Evolutionary conservation across 768 basidiomycete genomes (phyloP), one percentile per base, ranked within the genome.

Genomic region (Vishniacozyma victoriae): DNA sequence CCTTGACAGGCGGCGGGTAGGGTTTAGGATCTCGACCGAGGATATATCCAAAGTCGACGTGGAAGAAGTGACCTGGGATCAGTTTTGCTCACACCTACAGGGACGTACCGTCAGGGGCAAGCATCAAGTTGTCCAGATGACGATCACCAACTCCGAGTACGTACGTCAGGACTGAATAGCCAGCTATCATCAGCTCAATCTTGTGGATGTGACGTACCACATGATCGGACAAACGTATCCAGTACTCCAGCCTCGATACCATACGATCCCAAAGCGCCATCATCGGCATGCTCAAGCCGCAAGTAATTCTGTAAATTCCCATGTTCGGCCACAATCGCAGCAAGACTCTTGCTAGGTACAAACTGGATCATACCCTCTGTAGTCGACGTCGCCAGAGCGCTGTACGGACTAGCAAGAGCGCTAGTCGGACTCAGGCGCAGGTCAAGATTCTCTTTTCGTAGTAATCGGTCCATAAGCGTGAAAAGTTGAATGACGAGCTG

Each of bases 31-130:
- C 95, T 2, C 91, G 84, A 2, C 95, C 95, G 13, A 97, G 79
- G 60, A 97, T 97, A 72, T 96, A 99, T 2, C 95, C 93, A 64
- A 97, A 99, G 69, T 97, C 95, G 54, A 97, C 95, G 70, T 97
- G 93, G 76, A 96, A 97, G 79, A 96, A 96, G 68, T 96, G 91
- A 0, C 86, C 84, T 85, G 54, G 1, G 44, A 33, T 41, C 15
- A 36, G 27, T 4, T 13, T 13, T 27, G 33, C 13, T 3, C 5
- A 44, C 36, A 36, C 26, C 19, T 7, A 13, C 29, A n/a, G n/a
- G 3, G n/a, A 52, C 57, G 48, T 59, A 81, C 90, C 95, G 71
- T 97, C 95, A 0, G 95, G 85, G 1, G 91, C 79, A 15, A 99
- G 76, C 46, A 99, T 80, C 4, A 99, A 74, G 65, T 99, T 99